Conservation (phyloP, 73 alveolate species). For the Effrenium voratum region DNA sequence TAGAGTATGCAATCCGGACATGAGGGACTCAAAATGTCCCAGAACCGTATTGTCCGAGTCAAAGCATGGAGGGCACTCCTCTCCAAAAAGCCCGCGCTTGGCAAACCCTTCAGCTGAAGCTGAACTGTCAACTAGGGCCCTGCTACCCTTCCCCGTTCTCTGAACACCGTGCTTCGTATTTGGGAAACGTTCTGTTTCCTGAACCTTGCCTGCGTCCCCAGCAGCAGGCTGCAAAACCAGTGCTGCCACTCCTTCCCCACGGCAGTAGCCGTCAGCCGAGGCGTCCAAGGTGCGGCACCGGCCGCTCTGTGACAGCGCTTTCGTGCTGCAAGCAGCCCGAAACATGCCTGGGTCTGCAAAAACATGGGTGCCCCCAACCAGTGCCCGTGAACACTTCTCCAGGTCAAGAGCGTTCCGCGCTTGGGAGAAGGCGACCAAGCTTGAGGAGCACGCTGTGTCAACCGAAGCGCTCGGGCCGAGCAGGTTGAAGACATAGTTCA, state of each 20-base stretch:
- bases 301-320: slow-evolving; percentile 5
- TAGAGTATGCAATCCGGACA: too few species aligned
- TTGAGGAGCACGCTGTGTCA: slow-evolving; percentile 54
- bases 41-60: too few species aligned
- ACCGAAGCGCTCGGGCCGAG: slow-evolving; percentile 24
- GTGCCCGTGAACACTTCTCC: neutral
- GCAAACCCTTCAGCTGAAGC: too few species aligned
- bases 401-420: neutral
- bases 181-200: too few species aligned
- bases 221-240: neutral
- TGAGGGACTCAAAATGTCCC: too few species aligned
- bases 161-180: too few species aligned
- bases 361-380: slow-evolving; percentile 40
- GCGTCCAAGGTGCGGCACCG: slow-evolving; percentile 47
- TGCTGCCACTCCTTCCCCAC: slow-evolving; percentile 48
- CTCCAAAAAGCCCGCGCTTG: too few species aligned
- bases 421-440: slow-evolving; percentile 14
- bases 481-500: neutral
- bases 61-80: too few species aligned
- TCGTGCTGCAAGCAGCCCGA: neutral
- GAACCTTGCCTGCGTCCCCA: neutral
- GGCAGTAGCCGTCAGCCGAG: slow-evolving; percentile 16
- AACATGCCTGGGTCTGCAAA: neutral
- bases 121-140: too few species aligned
- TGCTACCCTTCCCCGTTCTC: too few species aligned